Base-by-base conservation (phyloP, 1,284 basidiomycete genomes). In the Malassezia sympodialis region DNA sequence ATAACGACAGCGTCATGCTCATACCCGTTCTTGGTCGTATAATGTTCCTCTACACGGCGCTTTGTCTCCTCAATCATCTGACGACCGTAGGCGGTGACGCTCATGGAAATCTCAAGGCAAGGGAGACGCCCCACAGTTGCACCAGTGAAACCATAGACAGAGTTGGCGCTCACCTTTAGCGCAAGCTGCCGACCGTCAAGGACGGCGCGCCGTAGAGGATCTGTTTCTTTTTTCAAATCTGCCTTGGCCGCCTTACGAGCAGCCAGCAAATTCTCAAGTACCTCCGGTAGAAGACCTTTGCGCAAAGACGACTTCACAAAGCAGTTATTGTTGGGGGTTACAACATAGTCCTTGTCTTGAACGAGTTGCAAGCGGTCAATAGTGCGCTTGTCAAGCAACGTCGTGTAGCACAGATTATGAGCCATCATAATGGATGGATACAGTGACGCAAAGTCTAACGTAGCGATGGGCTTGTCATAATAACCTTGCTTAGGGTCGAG, bases 391-490 rank as follows among this genome's bases (percentile, higher is more conserved):
- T 67, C 66, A 34, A 74, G 58, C 24, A 74, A 55, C 12, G 72
- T 74, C 4, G 72, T 74, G 58, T 74, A 74, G 62, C 72, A 74
- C 21, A 74, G 60, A 49, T 74, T 74, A 60, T 74, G 72, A 15
- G 69, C 72, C 72, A 73, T 73, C 72, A 74, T 74, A 51, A 74
- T 72, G 6, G 70, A 73, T 1, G 72, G 72, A 34, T 74, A 74
- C 23, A 74, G 66, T 27, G 72, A 74, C 4, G 70, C 70, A 55
- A 74, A 74, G 62, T 74, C 72, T 30, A 74, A 62, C 14, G 72
- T 74, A 15, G 72, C 66, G 28, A 74, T 66, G 23, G 72, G 72
- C 47, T 61, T 60, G 58, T 74, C 70, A 42, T 74, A 74, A 63
- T 74, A 74, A 40, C 72, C 72, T 27, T 69, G 65, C 46, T 67